phyloP scores from a whole-genome alignment of 805 yeast species.

The Metschnikowia baotianmanensis region DNA sequence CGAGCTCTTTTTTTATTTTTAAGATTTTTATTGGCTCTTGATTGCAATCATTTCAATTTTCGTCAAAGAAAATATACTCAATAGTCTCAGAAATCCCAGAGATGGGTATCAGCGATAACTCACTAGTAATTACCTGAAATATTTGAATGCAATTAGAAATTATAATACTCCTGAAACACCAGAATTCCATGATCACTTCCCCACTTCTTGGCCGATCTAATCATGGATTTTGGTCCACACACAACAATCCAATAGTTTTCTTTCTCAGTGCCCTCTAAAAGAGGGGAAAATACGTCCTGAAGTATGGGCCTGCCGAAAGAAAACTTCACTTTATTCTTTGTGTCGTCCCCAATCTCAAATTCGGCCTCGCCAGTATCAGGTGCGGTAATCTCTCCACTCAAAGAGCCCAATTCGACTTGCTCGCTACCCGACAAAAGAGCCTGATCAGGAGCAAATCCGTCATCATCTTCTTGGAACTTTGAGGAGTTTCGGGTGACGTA shows the following conservation, averaged over 20 bases:
- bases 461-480: neutral
- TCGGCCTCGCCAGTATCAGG: too few relatives aligned
- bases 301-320: conserved; percentile 46
- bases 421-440: conserved; percentile 23
- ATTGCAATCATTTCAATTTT: neutral
- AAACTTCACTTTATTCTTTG: neutral
- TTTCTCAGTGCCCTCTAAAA: conserved; percentile 28
- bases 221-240: conserved; percentile 55
- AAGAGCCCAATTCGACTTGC: conserved; percentile 15
- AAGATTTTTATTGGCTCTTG: neutral
- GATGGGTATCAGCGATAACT: too few relatives aligned
- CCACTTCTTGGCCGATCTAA: conserved; percentile 38
- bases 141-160: conserved; percentile 3
- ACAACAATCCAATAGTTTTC: conserved; percentile 52
- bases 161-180: conserved; percentile 39
- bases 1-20: conserved; percentile 55
- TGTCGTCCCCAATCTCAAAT: neutral
- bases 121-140: too few relatives aligned
- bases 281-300: conserved; percentile 26
- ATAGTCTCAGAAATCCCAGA: too few relatives aligned
- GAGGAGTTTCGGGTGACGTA: conserved; percentile 12
- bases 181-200: conserved; percentile 35
- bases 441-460: conserved; percentile 19
- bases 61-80: too few relatives aligned
- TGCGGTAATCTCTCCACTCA: conserved; percentile 9